Evolutionary conservation across 495 filamentous ascomycete species (phyloP), one percentile per base, ranked within the genome.

Genomic region (Aspergillus cavernicola): DNA sequence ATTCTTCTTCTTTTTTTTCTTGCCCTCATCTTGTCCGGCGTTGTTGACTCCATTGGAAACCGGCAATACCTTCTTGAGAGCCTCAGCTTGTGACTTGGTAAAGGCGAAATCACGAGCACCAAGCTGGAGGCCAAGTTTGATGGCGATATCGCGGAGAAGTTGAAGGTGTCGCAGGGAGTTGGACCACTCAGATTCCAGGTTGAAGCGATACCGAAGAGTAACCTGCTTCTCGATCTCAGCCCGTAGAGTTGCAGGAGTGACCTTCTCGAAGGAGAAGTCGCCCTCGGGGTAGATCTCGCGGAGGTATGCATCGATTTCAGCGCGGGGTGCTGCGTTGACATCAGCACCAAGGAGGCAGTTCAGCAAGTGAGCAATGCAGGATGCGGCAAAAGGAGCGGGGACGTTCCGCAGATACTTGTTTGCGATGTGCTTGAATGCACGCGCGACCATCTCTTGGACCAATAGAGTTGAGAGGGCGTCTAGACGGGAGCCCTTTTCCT

Each of bases 61-160:
- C 22, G 74, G 66, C 18, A 66, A 57, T 44, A 26, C 18, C 62
- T 66, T 40, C 65, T 66, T 36, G 68, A 62, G 24, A 73, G 33
- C 42, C 42, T 46, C 52, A 45, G 50, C 70, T 38, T 73, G 63
- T 19, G 65, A 65, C 57, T 75, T 79, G 41, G 67, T 67, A 69
- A 97, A 99, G 29, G 74, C 69, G 66, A 92, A 97, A 13, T 92
- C 83, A 67, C 86, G 92, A 46, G 83, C 82, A 61, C 84, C 85
- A 35, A 99, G 66, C 77, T 99, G 95, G 33, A 97, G 72, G 60
- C 95, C 95, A 47, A 97, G 77, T 74, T 95, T 97, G 68, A 97
- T 74, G 13, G 89, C 82, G 46, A 95, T 75, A 57, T 97, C 95
- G 57, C 95, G 88, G 42, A 97, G 81, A 56, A 97, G 75, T 70